Evolutionary conservation across 2,329 filamentous ascomycete genomes (phyloP).

Genomic region (Phialemonium atrogriseum): DNA sequence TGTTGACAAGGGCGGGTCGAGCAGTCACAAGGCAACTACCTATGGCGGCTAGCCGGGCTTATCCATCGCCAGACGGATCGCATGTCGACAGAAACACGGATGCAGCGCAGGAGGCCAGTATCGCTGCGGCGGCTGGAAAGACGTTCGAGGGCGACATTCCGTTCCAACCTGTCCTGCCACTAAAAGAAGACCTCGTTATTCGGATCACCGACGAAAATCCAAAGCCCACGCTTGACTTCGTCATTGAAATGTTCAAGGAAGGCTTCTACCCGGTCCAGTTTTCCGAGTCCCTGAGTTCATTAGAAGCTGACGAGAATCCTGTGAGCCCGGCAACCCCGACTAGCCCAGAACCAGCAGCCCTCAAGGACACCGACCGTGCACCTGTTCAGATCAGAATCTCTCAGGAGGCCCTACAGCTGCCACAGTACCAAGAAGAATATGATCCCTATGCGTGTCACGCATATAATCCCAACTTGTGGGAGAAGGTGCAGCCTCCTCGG

Average conservation of each 20-base stretch:
- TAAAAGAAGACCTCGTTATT: background rate
- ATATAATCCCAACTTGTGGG: too few species aligned
- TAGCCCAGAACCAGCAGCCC: background rate
- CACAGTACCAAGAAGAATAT: too few species aligned
- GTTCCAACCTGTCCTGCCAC: background rate
- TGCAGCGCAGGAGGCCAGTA: background rate
- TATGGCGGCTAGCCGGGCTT: background rate
- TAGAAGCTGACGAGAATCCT: background rate
- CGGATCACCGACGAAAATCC: background rate
- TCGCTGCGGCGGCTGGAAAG: background rate
- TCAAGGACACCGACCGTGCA: conserved; percentile 1
- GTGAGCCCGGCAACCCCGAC: background rate
- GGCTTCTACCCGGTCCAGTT: background rate
- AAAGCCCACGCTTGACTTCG: background rate
- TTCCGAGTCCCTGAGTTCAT: too few species aligned
- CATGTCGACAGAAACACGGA: too few species aligned
- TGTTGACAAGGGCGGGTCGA: background rate
- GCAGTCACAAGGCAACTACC: background rate
- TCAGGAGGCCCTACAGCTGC: too few species aligned
- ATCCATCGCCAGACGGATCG: too few species aligned
- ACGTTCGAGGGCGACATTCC: background rate
- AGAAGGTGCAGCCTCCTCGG: too few species aligned
- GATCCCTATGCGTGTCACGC: too few species aligned
- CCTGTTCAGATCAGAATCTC: too few species aligned
- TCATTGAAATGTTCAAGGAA: background rate